Percentiles rank a stretch among this genome's conserved stretches.
Evolutionary conservation across 768 basidiomycete species (phyloP).

Genomic region (Podaxis carcinomalis): DNA sequence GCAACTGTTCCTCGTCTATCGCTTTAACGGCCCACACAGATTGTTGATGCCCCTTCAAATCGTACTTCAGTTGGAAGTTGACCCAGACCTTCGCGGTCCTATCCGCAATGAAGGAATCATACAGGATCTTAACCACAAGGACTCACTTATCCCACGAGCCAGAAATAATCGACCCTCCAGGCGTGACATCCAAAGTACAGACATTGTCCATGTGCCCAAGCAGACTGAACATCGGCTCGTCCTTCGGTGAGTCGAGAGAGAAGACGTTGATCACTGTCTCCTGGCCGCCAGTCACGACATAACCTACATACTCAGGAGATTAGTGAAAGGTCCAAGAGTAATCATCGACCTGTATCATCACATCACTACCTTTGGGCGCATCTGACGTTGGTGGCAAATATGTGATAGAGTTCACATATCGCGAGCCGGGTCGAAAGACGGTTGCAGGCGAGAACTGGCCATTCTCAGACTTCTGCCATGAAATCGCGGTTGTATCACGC

Average conservation of each 20-base stretch:
- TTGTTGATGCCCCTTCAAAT: conserved; percentile 82
- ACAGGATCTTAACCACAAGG: not conserved
- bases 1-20: conserved; percentile 66
- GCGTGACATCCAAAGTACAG: conserved; percentile 73
- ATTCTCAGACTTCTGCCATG: conserved; percentile 61
- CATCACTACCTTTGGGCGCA: conserved; percentile 58
- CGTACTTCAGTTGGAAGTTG: conserved; percentile 65
- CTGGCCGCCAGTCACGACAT: conserved; percentile 83
- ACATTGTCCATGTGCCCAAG: conserved; percentile 90
- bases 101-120: conserved; percentile 8
- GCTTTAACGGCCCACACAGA: conserved; percentile 93
- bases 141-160: conserved; percentile 96
- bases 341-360: conserved; percentile 12
- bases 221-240: conserved; percentile 78
- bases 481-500: conserved; percentile 86
- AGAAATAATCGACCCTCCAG: conserved; percentile 76
- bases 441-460: conserved; percentile 50
- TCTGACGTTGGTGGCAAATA: conserved; percentile 68
- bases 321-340: conserved; percentile 1
- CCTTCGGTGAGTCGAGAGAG: conserved; percentile 47
- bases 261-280: conserved; percentile 88
- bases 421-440: conserved; percentile 59
- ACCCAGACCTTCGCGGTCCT: conserved; percentile 96
- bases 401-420: conserved; percentile 78
- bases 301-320: conserved; percentile 48